Percentiles rank a stretch among this genome's conserved stretches.
Evolutionary conservation across 2,329 filamentous ascomycete species (phyloP).

Genomic region (Hypoxylon sp.): DNA sequence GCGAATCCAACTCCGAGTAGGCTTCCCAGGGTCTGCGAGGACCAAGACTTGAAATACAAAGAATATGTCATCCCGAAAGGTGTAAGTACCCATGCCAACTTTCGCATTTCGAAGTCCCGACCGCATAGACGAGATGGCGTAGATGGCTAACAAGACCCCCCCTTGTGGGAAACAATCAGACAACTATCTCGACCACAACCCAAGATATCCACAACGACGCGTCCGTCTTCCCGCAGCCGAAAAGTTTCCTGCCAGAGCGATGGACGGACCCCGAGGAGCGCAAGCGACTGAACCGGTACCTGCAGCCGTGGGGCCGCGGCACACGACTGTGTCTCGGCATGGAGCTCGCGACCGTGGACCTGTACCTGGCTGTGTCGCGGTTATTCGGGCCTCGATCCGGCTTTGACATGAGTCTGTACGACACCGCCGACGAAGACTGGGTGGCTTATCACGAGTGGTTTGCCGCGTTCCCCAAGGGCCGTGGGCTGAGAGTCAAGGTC

Average conservation of each 20-base stretch:
- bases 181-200: constrained; percentile 46
- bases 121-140: not conserved
- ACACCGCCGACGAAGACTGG: constrained; percentile 46
- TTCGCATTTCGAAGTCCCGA: not conserved
- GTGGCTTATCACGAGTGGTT: constrained; percentile 47
- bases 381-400: constrained; percentile 43
- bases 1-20: constrained; percentile 48
- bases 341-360: constrained; percentile 48
- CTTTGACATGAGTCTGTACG: constrained; percentile 40
- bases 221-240: constrained; percentile 36
- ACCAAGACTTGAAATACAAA: constrained; percentile 45
- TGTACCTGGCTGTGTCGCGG: constrained; percentile 46
- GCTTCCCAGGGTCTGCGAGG: constrained; percentile 45
- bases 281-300: constrained; percentile 38
- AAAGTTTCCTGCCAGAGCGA: constrained; percentile 43
- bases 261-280: constrained; percentile 43
- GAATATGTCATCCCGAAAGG: constrained; percentile 41
- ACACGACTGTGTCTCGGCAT: constrained; percentile 45
- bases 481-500: constrained; percentile 44
- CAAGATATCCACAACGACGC: constrained; percentile 46
- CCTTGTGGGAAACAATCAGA: constrained; percentile 24
- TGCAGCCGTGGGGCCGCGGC: constrained; percentile 48
- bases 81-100: constrained; percentile 33
- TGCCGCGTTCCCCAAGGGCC: constrained; percentile 44
- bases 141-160: not conserved